phyloP scores from a whole-genome alignment of 1,284 basidiomycete genomes.

The Thelephora terrestris region DNA sequence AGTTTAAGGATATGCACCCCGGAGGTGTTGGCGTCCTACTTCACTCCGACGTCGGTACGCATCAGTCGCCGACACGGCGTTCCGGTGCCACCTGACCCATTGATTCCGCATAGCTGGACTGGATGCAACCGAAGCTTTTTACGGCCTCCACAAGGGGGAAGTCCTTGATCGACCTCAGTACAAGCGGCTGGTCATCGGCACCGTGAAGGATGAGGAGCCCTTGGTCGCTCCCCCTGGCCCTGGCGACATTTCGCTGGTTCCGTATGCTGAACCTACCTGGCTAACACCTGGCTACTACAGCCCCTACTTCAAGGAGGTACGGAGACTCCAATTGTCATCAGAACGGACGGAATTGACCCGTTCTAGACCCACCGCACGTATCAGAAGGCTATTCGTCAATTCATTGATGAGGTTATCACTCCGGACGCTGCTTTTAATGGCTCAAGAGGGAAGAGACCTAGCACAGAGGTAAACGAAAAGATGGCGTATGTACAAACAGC shows the following conservation, averaged over 20 bases:
- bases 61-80: not conserved
- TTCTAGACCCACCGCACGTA: slow-evolving; percentile 38
- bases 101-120: slow-evolving; percentile 44
- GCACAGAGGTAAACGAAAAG: slow-evolving; percentile 51
- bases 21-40: slow-evolving; percentile 70
- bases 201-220: slow-evolving; percentile 54
- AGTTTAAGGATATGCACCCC: slow-evolving; percentile 74
- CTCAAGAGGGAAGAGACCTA: slow-evolving; percentile 67
- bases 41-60: slow-evolving; percentile 64
- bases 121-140: slow-evolving; percentile 83
- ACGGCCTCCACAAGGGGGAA: slow-evolving; percentile 73
- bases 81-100: not conserved
- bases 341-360: not conserved
- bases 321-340: not conserved
- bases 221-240: slow-evolving; percentile 35
- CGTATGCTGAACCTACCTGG: slow-evolving; percentile 82
- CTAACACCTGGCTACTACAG: slow-evolving; percentile 53
- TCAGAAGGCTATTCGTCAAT: slow-evolving; percentile 37
- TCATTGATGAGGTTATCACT: slow-evolving; percentile 38
- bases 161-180: slow-evolving; percentile 71
- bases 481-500: slow-evolving; percentile 47
- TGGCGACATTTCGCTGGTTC: slow-evolving; percentile 61
- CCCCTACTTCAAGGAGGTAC: slow-evolving; percentile 57
- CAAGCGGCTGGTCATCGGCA: slow-evolving; percentile 58
- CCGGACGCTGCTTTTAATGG: slow-evolving; percentile 36